phyloP scores from a whole-genome alignment of 495 filamentous ascomycete genomes.

The Tuber aestivum region DNA sequence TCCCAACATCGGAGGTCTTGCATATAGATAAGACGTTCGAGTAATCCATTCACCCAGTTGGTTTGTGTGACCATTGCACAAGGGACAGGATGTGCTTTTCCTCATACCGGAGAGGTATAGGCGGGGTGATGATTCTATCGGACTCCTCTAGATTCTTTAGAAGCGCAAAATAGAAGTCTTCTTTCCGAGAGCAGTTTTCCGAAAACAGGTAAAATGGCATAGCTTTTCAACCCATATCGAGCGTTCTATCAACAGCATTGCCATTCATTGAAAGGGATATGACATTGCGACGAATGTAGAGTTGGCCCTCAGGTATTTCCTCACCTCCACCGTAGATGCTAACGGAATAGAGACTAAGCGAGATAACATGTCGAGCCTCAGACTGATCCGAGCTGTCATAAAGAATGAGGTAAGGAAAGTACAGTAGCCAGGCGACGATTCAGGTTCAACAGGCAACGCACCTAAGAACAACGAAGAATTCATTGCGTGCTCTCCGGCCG shows the following conservation, averaged over 20 bases:
- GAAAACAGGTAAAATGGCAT: constrained; percentile 88
- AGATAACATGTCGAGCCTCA: constrained; percentile 92
- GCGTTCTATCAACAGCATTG: constrained; percentile 53
- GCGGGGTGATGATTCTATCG: constrained; percentile 49
- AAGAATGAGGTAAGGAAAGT: constrained; percentile 95
- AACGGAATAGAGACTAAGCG: constrained; percentile 78
- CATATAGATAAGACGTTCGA: constrained; percentile 84
- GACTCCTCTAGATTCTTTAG: constrained; percentile 73
- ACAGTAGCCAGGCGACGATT: too few relatives aligned
- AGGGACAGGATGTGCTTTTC: constrained; percentile 76
- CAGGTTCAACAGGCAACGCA: constrained; percentile 44
- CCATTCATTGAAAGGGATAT: constrained; percentile 71
- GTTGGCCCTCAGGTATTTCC: constrained; percentile 78
- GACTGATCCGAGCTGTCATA: constrained; percentile 86
- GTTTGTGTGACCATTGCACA: constrained; percentile 88
- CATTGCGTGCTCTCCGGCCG: constrained; percentile 66
- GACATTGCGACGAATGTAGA: constrained; percentile 93
- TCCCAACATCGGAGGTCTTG: constrained; percentile 73
- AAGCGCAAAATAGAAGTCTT: constrained; percentile 95
- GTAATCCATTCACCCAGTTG: constrained; percentile 86
- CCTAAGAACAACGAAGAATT: constrained; percentile 91
- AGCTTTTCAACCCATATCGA: constrained; percentile 52
- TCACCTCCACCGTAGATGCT: constrained; percentile 78
- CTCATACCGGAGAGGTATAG: constrained; percentile 71
- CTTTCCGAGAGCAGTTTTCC: constrained; percentile 88